phyloP scores from a whole-genome alignment of 2,329 filamentous ascomycete genomes.

The Scedosporium minutisporum region DNA sequence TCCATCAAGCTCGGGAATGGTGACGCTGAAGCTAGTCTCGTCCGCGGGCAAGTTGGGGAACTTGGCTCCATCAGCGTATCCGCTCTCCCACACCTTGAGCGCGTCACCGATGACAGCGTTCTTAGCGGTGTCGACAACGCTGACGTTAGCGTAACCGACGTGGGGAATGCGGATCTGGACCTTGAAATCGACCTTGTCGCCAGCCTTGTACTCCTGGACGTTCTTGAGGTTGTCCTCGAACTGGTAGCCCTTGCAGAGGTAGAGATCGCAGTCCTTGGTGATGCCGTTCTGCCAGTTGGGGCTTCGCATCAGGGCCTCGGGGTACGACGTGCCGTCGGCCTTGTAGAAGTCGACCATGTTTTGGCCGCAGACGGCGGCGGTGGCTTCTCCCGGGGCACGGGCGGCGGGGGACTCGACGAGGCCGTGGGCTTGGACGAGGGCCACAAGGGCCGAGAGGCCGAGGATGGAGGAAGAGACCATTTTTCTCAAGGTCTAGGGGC shows the following conservation, averaged over 20 bases:
- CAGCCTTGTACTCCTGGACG: constrained; percentile 17
- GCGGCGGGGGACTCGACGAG: constrained; percentile 3
- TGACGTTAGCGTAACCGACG: constrained; percentile 32
- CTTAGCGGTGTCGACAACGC: constrained; percentile 33
- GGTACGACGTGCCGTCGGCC: constrained; percentile 22
- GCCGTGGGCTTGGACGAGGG: constrained; percentile 1
- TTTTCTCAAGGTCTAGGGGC: not conserved
- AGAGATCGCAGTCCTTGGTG: constrained; percentile 17
- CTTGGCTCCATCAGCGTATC: constrained; percentile 7
- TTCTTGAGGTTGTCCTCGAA: constrained; percentile 21
- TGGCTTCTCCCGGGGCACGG: constrained; percentile 4
- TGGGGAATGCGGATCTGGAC: constrained; percentile 29
- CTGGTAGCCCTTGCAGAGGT: constrained; percentile 24
- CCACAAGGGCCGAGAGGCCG: constrained; percentile 3
- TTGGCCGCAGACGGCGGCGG: constrained; percentile 6
- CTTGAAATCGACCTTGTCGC: constrained; percentile 25
- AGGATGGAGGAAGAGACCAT: constrained; percentile 3
- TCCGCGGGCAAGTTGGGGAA: constrained; percentile 12
- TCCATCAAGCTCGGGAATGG: constrained; percentile 35
- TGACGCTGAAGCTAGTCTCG: constrained; percentile 35
- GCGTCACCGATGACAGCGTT: constrained; percentile 38
- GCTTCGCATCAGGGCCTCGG: constrained; percentile 20
- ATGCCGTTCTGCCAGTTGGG: constrained; percentile 15
- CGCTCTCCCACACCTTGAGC: constrained; percentile 32
- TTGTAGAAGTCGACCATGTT: constrained; percentile 20